These are phyloP conservation scores for Coemansia sp. DNA, from an alignment of 192 early-diverging fungal genomes.

Conservation along the genomic window DNA sequence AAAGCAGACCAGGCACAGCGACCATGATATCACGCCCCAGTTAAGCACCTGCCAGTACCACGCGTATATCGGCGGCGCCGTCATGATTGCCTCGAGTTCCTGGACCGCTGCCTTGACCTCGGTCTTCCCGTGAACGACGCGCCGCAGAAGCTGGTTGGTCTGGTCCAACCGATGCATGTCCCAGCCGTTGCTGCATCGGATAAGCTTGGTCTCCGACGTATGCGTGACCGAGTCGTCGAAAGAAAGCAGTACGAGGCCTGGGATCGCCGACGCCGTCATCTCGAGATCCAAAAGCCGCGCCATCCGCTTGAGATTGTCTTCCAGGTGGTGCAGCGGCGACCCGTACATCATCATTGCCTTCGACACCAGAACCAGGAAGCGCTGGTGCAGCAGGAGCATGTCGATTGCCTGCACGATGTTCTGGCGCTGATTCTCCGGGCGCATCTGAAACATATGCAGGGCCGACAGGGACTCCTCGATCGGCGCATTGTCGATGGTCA, in stretches of 20 bases:
- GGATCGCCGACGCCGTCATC: constrained; percentile 62
- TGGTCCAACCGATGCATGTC: constrained; percentile 66
- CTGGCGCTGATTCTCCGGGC: constrained; percentile 14
- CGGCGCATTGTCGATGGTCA: constrained; percentile 12
- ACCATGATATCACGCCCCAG: constrained; percentile 58
- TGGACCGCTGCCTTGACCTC: constrained; percentile 56
- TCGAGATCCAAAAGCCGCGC: constrained; percentile 59
- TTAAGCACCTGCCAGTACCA: constrained; percentile 59
- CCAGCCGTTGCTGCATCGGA: constrained; percentile 58
- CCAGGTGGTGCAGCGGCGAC: constrained; percentile 63
- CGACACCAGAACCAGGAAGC: constrained; percentile 60
- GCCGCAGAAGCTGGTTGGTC: constrained; percentile 62
- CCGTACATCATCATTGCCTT: constrained; percentile 68
- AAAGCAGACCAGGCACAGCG: constrained; percentile 62
- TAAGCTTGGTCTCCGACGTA: constrained; percentile 70
- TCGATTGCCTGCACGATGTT: constrained; percentile 55
- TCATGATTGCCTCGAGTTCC: constrained; percentile 58
- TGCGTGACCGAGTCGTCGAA: constrained; percentile 70
- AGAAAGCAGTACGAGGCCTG: constrained; percentile 64
- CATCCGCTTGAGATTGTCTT: constrained; percentile 58
- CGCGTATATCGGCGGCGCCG: constrained; percentile 53
- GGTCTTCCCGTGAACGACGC: constrained; percentile 56
- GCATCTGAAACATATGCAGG: neutral
- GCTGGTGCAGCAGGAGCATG: constrained; percentile 61
- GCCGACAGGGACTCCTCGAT: neutral